Percentiles rank a stretch among this genome's conserved stretches.
Evolutionary conservation across 495 filamentous ascomycete species (phyloP).

Genomic region (Aspergillus nanangensis): DNA sequence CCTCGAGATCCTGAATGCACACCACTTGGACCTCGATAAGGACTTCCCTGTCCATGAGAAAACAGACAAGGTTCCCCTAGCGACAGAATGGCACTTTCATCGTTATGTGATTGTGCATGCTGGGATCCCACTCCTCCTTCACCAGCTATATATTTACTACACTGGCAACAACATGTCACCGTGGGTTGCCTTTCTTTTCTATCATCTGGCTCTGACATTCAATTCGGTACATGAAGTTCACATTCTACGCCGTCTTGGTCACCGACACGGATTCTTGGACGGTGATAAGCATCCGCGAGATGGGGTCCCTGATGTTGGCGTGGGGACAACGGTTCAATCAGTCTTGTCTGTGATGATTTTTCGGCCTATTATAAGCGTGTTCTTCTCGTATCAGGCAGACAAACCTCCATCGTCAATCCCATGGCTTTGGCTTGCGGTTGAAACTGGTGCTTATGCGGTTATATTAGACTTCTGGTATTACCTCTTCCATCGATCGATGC

Average conservation of each 20-base stretch:
- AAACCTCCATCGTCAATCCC: slow-evolving; percentile 16
- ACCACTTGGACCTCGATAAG: slow-evolving; percentile 17
- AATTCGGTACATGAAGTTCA: slow-evolving; percentile 15
- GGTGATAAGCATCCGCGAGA: slow-evolving; percentile 35
- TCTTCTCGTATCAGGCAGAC: slow-evolving; percentile 21
- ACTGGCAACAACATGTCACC: slow-evolving; percentile 9
- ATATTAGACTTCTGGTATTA: slow-evolving; percentile 40
- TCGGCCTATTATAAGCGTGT: slow-evolving; percentile 28
- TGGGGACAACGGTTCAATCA: slow-evolving; percentile 23
- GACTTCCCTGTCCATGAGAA: slow-evolving; percentile 22
- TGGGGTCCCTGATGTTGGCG: slow-evolving; percentile 31
- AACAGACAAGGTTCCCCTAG: slow-evolving; percentile 25
- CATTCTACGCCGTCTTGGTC: slow-evolving; percentile 18
- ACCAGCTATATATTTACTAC: slow-evolving; percentile 19
- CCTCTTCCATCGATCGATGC: slow-evolving; percentile 34
- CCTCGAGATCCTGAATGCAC: slow-evolving; percentile 16
- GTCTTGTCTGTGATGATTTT: slow-evolving; percentile 22
- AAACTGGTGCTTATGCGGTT: slow-evolving; percentile 28
- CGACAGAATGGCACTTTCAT: slow-evolving; percentile 16
- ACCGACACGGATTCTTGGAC: slow-evolving; percentile 30
- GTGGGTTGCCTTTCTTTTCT: slow-evolving; percentile 18
- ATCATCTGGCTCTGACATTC: slow-evolving; percentile 9
- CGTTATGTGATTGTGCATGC: slow-evolving; percentile 19
- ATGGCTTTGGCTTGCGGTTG: slow-evolving; percentile 23
- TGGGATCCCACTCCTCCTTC: slow-evolving; percentile 17